Percentiles rank a stretch among this genome's conserved stretches.
Conservation (phyloP, 352 stramenopile species). For the Phytophthora kernoviae region DNA sequence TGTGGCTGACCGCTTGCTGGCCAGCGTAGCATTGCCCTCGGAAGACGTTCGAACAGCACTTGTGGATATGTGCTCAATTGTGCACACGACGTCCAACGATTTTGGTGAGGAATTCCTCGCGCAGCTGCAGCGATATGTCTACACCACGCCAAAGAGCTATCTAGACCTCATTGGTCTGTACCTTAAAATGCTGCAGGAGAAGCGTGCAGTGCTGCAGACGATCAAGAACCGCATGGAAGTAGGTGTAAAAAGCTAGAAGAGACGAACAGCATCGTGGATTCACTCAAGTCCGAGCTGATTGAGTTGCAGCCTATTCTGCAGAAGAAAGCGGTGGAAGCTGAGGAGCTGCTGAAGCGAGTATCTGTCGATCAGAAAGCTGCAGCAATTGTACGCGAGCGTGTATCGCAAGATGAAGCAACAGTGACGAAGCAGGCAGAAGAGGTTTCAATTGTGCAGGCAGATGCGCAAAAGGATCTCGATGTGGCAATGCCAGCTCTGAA, state of each 20-base stretch:
- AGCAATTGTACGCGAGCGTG: slow-evolving; percentile 82
- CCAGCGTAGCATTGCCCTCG: slow-evolving; percentile 74
- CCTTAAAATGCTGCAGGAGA: slow-evolving; percentile 91
- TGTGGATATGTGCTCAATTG: slow-evolving; percentile 92
- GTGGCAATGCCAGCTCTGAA: slow-evolving; percentile 92
- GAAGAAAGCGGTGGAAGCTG: slow-evolving; percentile 89
- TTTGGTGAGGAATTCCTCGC: slow-evolving; percentile 88
- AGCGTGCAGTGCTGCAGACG: slow-evolving; percentile 78
- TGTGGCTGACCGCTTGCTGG: slow-evolving; percentile 89
- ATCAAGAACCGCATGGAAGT: slow-evolving; percentile 91
- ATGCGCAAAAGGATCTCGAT: slow-evolving; percentile 94
- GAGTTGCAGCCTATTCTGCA: slow-evolving; percentile 92
- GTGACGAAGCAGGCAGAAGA: slow-evolving; percentile 93
- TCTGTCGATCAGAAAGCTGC: slow-evolving; percentile 93
- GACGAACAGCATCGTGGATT: slow-evolving; percentile 94
- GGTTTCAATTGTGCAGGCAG: slow-evolving; percentile 88
- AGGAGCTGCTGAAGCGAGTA: slow-evolving; percentile 92
- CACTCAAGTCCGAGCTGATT: slow-evolving; percentile 91
- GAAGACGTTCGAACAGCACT: slow-evolving; percentile 79
- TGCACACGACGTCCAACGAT: slow-evolving; percentile 93
- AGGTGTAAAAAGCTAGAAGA: slow-evolving; percentile 94
- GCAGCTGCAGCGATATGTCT: slow-evolving; percentile 91
- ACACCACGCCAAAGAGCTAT: slow-evolving; percentile 97
- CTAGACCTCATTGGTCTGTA: slow-evolving; percentile 96
- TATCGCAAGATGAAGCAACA: slow-evolving; percentile 91